Evolutionary conservation across 768 basidiomycete species (phyloP), one percentile per base, ranked within the genome.

Genomic region (Mycena sanguinolenta): DNA sequence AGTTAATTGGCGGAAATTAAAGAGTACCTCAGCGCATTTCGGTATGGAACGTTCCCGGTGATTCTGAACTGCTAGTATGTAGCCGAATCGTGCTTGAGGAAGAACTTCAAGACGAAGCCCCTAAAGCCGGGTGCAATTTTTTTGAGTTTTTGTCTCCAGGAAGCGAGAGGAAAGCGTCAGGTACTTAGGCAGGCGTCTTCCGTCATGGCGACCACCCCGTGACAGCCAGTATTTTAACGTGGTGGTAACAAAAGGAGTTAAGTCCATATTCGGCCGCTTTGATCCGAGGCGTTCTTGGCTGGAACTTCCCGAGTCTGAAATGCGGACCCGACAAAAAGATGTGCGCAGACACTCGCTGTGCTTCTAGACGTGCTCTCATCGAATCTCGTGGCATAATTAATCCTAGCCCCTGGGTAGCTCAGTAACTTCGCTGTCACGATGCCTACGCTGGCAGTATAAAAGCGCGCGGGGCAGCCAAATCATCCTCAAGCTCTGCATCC

Each of bases 1-100:
- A 28, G 62, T 62, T 62, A 57, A 46, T 46, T 54, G 49, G 23
- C 66, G 66, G 66, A 67, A 50, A 62, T 61, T 60, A 67, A 67
- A n/a, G n/a, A n/a, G n/a, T n/a, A n/a, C n/a, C n/a, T n/a, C n/a
- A n/a, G n/a, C n/a, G n/a, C n/a, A n/a, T n/a, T n/a, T n/a, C n/a
- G n/a, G n/a, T 54, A 62, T 62, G 62, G 54, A 50, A 13, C 27
- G 28, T 36, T 36, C 25, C 32, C 7, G 52, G 9, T 46, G 19
- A 19, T 8, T 8, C 21, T 19, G 44, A 8, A 21, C 9, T 12
- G n/a, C n/a, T n/a, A n/a, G n/a, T n/a, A n/a, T n/a, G n/a, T n/a
- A 34, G 4, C 32, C 32, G 32, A 34, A 34, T 34, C 32, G 32
- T 5, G 32, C 32, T 34, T 34, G 32, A 34, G 10, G 32, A 34